Conservation (phyloP, 176 grass and related monocot genomes). For the Aegilops bicornis region DNA sequence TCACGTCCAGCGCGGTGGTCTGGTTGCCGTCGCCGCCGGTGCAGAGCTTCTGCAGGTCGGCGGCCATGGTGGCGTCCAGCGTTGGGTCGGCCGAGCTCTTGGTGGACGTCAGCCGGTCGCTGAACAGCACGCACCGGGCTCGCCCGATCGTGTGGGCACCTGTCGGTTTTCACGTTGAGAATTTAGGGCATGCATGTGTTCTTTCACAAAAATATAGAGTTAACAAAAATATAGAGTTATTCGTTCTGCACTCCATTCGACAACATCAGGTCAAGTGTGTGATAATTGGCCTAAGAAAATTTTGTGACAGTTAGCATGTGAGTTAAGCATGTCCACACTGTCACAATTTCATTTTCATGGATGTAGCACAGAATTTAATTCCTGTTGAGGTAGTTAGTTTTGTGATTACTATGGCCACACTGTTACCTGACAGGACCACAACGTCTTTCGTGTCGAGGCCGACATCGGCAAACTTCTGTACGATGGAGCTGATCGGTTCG, state of each 20-base stretch:
- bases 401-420: neutral
- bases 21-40: slow-evolving; percentile 60
- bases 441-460: slow-evolving; percentile 78
- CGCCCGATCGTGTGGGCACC: slow-evolving; percentile 82
- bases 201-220: no score
- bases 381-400: neutral
- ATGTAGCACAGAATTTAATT: neutral
- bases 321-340: neutral
- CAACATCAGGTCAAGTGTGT: neutral
- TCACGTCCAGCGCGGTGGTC: slow-evolving; percentile 54
- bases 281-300: neutral
- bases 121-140: slow-evolving; percentile 61
- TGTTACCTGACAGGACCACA: slow-evolving; percentile 70
- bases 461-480: slow-evolving; percentile 46
- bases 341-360: neutral
- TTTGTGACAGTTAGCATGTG: neutral
- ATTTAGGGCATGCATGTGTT: neutral
- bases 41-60: slow-evolving; percentile 51
- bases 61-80: slow-evolving; percentile 57
- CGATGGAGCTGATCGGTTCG: slow-evolving; percentile 46
- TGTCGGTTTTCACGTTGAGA: neutral
- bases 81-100: slow-evolving; percentile 45
- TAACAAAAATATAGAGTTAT: no score
- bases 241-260: no score
- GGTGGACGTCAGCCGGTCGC: slow-evolving; percentile 35